phyloP scores from a whole-genome alignment of 768 basidiomycete genomes.

The Tricholoma terreum region DNA sequence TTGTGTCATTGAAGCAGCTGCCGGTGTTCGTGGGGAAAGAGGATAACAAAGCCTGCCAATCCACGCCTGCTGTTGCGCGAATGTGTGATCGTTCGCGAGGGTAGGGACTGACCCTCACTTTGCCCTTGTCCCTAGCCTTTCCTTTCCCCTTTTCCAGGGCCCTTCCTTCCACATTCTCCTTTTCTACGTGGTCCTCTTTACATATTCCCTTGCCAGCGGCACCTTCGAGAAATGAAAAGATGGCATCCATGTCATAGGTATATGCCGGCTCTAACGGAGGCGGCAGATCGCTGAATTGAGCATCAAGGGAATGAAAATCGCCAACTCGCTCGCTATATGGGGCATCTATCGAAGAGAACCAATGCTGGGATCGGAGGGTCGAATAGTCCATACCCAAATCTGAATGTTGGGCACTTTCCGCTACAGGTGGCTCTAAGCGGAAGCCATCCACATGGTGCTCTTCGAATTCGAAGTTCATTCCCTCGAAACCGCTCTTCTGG shows the following conservation, averaged over 20 bases:
- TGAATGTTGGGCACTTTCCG: neutral
- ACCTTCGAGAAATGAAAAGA: neutral
- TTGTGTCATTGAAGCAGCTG: neutral
- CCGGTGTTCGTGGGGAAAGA: neutral
- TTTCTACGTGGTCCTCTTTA: neutral
- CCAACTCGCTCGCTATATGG: neutral
- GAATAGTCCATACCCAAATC: neutral
- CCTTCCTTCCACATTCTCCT: neutral
- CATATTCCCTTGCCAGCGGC: neutral
- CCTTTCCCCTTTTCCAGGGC: neutral
- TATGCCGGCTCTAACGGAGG: neutral
- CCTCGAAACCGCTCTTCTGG: neutral
- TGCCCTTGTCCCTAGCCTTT: neutral
- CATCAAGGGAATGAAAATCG: neutral
- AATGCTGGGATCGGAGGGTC: too few species aligned
- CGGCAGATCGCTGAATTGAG: neutral
- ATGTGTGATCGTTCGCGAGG: neutral
- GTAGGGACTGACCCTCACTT: slow-evolving; percentile 1
- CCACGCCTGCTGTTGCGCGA: neutral
- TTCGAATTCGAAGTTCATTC: neutral
- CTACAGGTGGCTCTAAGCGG: neutral
- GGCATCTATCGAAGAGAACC: neutral
- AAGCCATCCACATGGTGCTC: neutral
- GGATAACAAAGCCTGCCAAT: neutral
- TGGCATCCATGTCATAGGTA: neutral